Conservation (phyloP, 2,329 filamentous ascomycete species). For the Scedosporium apiospermum region DNA sequence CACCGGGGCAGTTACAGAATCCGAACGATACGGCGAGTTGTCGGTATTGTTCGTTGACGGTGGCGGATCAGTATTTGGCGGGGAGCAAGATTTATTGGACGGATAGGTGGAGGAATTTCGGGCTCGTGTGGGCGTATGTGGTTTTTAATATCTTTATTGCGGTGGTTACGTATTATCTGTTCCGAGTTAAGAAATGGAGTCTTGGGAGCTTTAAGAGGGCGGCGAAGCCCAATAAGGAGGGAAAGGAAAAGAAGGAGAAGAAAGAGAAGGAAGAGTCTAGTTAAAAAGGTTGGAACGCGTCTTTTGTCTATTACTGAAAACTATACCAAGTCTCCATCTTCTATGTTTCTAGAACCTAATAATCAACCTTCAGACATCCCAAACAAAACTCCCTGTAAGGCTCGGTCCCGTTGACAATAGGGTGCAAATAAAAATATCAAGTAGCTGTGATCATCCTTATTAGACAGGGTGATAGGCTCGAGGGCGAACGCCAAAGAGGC, state of each 20-base stretch:
- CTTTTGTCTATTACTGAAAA: too few species aligned
- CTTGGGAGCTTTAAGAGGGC: conserved; percentile 3
- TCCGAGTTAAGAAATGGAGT: conserved; percentile 38
- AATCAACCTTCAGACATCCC: too few species aligned
- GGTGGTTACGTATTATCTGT: conserved; percentile 52
- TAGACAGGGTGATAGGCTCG: too few species aligned
- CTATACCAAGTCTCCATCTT: too few species aligned
- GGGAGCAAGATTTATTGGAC: conserved; percentile 36
- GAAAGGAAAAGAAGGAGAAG: neutral
- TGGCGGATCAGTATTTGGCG: conserved; percentile 52
- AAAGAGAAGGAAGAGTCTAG: neutral
- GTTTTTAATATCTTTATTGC: conserved; percentile 52
- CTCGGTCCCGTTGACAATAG: too few species aligned
- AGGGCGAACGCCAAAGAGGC: too few species aligned
- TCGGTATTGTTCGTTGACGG: conserved; percentile 54
- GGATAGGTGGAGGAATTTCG: conserved; percentile 60
- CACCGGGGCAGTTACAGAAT: conserved; percentile 54
- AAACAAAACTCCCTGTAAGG: too few species aligned
- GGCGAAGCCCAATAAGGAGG: conserved; percentile 9
- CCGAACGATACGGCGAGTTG: conserved; percentile 45
- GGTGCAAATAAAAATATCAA: too few species aligned
- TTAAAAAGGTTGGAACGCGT: too few species aligned
- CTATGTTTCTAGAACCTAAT: too few species aligned
- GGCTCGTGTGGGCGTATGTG: conserved; percentile 59
- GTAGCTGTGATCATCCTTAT: too few species aligned